Evolutionary conservation across 2,329 filamentous ascomycete species (phyloP), one percentile per base, ranked within the genome.

Genomic region (Fusarium burgessii): DNA sequence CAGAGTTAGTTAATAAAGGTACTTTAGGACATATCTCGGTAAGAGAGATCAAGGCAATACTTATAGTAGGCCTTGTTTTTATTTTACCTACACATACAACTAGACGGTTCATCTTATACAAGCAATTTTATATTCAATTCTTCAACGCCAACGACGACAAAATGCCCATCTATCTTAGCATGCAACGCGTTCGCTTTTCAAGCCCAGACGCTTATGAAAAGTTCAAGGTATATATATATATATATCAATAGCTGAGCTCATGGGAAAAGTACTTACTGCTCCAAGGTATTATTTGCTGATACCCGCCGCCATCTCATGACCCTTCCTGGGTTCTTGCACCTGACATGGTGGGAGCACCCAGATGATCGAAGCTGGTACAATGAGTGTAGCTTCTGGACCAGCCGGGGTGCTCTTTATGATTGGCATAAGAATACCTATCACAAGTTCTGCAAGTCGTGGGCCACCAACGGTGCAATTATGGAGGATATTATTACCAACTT

Each of bases 391-490:
- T 70, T 73, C 17, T 73, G 71, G 68, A 73, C 71, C 4, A 72
- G 68, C 40, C 56, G 61, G 12, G 71, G 71, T 0, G 61, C 68
- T 0, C 51, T 73, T 2, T 67, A 73, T 27, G 65, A 70, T 35
- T 73, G 71, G 68, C 71, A 73, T n/a, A 73, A 64, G 27, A 70
- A 72, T 15, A 73, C 65, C 2, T 73, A 73, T 32, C 67, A 72
- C 7, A 72, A 73, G 27, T 41, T 70, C 49, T 73, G 71, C 56
- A 73, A 73, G 46, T n/a, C 51, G 2, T 71, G 68, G 71, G 68
- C 71, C 0, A 52, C 55, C 0, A 71, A 73, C 7, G 68, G 68
- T 3, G 71, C 65, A 36, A 73, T 73, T 4, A 72, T 73, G 68
- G 71, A 73, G 13, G 71, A 72, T n/a, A 73, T 73, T 2, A 67